phyloP scores from a whole-genome alignment of 768 basidiomycete species.

The Leccinum boreale region DNA sequence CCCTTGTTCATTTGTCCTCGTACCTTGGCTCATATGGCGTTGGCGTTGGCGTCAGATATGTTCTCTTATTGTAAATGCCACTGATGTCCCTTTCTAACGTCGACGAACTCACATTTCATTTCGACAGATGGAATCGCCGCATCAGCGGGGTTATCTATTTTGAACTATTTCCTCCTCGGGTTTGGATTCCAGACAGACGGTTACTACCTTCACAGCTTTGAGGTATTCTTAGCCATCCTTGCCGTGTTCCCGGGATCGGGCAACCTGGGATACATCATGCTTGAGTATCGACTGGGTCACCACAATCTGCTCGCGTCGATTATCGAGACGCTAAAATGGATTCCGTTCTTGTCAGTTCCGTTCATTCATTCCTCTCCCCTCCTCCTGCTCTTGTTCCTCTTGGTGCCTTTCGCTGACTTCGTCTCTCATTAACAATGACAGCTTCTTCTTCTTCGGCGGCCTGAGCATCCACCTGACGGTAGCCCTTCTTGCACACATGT shows the following conservation, averaged over 20 bases:
- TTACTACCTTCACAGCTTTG: slow-evolving; percentile 76
- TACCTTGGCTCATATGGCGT: slow-evolving; percentile 5
- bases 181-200: slow-evolving; percentile 70
- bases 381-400: neutral
- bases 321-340: slow-evolving; percentile 24
- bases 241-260: slow-evolving; percentile 74
- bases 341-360: slow-evolving; percentile 34
- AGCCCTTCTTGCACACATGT: slow-evolving; percentile 55
- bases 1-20: neutral
- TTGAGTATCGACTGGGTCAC: slow-evolving; percentile 69
- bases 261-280: slow-evolving; percentile 63
- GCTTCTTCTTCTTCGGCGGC: slow-evolving; percentile 55
- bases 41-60: slow-evolving; percentile 36
- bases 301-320: slow-evolving; percentile 13
- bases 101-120: neutral
- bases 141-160: slow-evolving; percentile 54
- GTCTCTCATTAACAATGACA: slow-evolving; percentile 1
- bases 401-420: neutral
- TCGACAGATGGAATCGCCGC: slow-evolving; percentile 57
- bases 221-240: slow-evolving; percentile 72
- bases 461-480: slow-evolving; percentile 50
- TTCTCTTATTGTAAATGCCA: slow-evolving; percentile 47
- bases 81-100: slow-evolving; percentile 3
- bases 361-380: neutral
- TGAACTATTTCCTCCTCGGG: slow-evolving; percentile 76